These are phyloP conservation scores for Coffea canephora DNA, from an alignment of 257 asterid species.

Conservation along the genomic window DNA sequence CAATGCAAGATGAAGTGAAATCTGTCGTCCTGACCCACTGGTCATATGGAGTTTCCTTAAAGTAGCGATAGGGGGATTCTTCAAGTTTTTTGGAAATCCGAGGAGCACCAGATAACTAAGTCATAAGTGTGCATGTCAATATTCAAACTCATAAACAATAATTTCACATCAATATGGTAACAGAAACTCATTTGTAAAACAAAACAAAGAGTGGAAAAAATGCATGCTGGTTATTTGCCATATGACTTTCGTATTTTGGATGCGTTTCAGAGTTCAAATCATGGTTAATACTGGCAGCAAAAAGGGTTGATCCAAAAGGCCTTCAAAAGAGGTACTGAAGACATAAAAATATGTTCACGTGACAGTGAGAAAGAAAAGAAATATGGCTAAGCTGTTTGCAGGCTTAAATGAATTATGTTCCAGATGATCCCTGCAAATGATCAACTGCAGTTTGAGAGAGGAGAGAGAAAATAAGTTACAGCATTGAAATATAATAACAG, in stretches of 20 bases:
- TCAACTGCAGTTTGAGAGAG: no score
- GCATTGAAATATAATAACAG: no score
- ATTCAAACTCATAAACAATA: not conserved
- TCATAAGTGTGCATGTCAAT: not conserved
- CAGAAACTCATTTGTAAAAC: not conserved
- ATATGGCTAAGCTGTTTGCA: no score
- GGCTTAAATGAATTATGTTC: no score
- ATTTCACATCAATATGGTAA: not conserved
- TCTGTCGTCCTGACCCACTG: slow-evolving; percentile 92
- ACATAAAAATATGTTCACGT: not conserved
- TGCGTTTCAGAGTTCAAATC: not conserved
- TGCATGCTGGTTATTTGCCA: not conserved
- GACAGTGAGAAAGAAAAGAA: no score
- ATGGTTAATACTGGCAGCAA: not conserved
- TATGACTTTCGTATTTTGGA: no score
- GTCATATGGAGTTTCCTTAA: slow-evolving; percentile 50
- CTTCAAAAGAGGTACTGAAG: not conserved
- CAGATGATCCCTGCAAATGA: no score
- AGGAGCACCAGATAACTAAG: slow-evolving; percentile 78
- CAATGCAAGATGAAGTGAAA: slow-evolving; percentile 60
- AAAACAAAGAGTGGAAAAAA: not conserved
- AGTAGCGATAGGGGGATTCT: slow-evolving; percentile 34
- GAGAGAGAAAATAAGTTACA: no score
- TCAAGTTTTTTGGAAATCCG: slow-evolving; percentile 55
- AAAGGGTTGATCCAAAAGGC: no score